phyloP scores from a whole-genome alignment of 805 yeast genomes.

The Zygosaccharomyces siamensis region DNA sequence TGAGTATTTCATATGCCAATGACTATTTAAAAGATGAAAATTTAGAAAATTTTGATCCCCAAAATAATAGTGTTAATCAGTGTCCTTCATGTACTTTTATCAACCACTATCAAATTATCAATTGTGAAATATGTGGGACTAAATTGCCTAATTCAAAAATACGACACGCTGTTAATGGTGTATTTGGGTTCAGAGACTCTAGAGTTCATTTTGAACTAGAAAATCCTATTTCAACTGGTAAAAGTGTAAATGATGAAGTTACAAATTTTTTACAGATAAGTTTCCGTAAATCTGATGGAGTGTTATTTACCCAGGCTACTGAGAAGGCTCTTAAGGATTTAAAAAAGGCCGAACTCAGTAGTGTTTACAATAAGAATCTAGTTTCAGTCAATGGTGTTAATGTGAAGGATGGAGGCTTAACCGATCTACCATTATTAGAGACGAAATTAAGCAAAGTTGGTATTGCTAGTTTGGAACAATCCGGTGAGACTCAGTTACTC shows the following conservation, averaged over 20 bases:
- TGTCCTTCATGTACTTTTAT: conserved; percentile 70
- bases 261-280: conserved; percentile 53
- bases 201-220: conserved; percentile 33
- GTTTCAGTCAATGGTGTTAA: conserved; percentile 32
- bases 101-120: conserved; percentile 71
- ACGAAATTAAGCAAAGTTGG: conserved; percentile 47
- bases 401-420: conserved; percentile 9
- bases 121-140: conserved; percentile 87
- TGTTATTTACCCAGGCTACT: conserved; percentile 46
- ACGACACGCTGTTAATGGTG: conserved; percentile 18
- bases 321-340: conserved; percentile 43
- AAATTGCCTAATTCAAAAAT: conserved; percentile 34
- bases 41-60: neutral
- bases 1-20: conserved; percentile 13
- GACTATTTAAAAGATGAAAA: neutral
- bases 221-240: conserved; percentile 26
- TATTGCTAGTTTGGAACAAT: conserved; percentile 61
- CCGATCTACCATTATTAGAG: conserved; percentile 17
- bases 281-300: conserved; percentile 69
- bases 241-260: conserved; percentile 2
- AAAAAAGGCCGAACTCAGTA: conserved; percentile 41
- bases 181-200: conserved; percentile 30
- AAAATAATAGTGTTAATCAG: conserved; percentile 14
- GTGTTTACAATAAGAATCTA: conserved; percentile 30
- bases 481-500: conserved; percentile 49